Percentiles rank a stretch among this genome's conserved stretches.
These are phyloP conservation scores for Termitomyces sp. DNA, from an alignment of 768 basidiomycete species.

Conservation along the genomic window DNA sequence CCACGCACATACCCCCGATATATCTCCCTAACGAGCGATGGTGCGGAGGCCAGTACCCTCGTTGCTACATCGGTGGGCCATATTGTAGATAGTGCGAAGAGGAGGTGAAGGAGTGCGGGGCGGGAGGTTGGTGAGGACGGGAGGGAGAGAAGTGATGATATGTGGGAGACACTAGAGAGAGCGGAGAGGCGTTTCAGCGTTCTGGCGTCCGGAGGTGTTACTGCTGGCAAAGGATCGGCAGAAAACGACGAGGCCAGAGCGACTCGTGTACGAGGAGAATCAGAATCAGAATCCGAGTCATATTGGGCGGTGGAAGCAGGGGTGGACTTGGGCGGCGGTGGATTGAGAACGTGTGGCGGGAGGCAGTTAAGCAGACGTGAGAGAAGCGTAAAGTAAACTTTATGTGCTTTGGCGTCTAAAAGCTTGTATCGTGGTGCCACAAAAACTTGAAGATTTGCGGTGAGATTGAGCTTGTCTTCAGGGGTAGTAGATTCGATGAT, in stretches of 20 bases:
- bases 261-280: conserved; percentile 27
- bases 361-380: conserved; percentile 45
- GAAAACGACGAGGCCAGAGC: conserved; percentile 32
- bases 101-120: conserved; percentile 46
- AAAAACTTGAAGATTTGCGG: conserved; percentile 70
- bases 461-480: conserved; percentile 48
- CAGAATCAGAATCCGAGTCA: conserved; percentile 38
- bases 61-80: conserved; percentile 55
- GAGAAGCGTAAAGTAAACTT: conserved; percentile 49
- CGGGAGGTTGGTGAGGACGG: conserved; percentile 34
- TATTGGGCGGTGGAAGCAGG: conserved; percentile 12
- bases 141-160: conserved; percentile 47
- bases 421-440: conserved; percentile 53
- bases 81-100: conserved; percentile 50
- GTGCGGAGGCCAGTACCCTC: conserved; percentile 48
- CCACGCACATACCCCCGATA: conserved; percentile 63
- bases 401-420: conserved; percentile 39
- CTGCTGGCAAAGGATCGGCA: conserved; percentile 23
- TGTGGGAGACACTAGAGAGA: conserved; percentile 47
- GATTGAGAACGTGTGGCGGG: conserved; percentile 50
- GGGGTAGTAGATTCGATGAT: conserved; percentile 22
- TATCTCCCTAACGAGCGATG: conserved; percentile 68
- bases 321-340: conserved; percentile 16
- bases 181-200: conserved; percentile 62
- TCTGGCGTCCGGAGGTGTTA: conserved; percentile 48